A percentile compares a stretch with the other conserved stretches of the same genome.
phyloP scores from a whole-genome alignment of 2,329 filamentous ascomycete species.

The Pseudocercospora fuligena region DNA sequence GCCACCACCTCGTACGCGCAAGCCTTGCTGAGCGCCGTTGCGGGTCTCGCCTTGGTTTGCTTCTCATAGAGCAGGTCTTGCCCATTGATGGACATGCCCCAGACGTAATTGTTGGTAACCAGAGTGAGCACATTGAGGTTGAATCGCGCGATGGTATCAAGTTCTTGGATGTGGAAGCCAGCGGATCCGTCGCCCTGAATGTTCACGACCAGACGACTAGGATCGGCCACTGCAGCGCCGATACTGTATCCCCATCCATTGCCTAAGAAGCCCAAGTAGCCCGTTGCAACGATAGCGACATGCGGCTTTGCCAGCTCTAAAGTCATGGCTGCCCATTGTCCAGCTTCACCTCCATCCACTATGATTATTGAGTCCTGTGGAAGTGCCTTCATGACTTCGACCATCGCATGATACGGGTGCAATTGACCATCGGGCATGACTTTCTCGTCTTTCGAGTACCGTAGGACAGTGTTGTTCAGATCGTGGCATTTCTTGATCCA shows the following conservation, averaged over 20 bases:
- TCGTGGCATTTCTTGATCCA: conserved; percentile 38
- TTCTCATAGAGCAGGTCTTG: conserved; percentile 51
- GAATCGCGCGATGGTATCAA: conserved; percentile 52
- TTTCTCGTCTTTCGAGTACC: conserved; percentile 33
- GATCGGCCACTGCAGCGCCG: conserved; percentile 50
- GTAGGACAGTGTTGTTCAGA: conserved; percentile 32
- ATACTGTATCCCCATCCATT: conserved; percentile 54
- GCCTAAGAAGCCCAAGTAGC: conserved; percentile 53
- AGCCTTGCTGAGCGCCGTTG: conserved; percentile 36
- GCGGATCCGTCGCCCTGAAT: conserved; percentile 53
- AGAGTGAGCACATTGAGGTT: conserved; percentile 49
- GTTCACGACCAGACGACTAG: conserved; percentile 46
- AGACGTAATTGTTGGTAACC: conserved; percentile 51
- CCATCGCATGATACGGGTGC: conserved; percentile 52
- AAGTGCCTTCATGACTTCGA: conserved; percentile 44
- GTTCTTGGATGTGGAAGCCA: conserved; percentile 53
- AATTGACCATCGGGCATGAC: conserved; percentile 40
- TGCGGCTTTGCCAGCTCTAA: conserved; percentile 37
- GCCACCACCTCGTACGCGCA: conserved; percentile 51
- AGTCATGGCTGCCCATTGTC: conserved; percentile 43
- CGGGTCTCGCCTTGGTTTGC: conserved; percentile 39
- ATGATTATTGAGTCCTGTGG: conserved; percentile 44
- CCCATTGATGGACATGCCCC: conserved; percentile 53
- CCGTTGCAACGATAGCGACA: conserved; percentile 38
- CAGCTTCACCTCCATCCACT: conserved; percentile 49